Evolutionary conservation across 306 rosid genomes (phyloP), one percentile per base, ranked within the genome.

Genomic region (Castanea crenata): DNA sequence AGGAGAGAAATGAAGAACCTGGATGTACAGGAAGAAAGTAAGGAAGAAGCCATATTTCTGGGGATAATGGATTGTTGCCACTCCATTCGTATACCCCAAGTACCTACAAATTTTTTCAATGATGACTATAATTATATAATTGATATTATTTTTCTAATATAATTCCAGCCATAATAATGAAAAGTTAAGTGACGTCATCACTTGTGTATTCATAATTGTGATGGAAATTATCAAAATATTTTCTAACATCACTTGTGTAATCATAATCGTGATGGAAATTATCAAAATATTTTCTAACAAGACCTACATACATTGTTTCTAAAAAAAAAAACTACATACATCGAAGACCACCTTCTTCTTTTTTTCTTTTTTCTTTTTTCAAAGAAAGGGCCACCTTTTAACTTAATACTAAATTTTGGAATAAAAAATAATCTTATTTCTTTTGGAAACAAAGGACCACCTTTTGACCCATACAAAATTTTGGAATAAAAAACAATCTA

Each of bases 21-120:
- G 97, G 97, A n/a, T 92, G 96, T 0, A 86, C 13, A 4, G 97
- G 90, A 52, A 89, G 71, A 75, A 51, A 77, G 82, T 89, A 83
- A 12, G 97, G 97, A 70, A 92, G 85, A 62, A 92, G 78, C 97
- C 96, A 92, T 34, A 75, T 15, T 57, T 92, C 96, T 1, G 97
- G 97, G 0, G 87, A 90, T 25, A 91, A 80, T 18, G 96, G 87
- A 69, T 92, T 90, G 73, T 85, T 63, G 4, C 97, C 97, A 2
- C 77, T 82, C 97, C 96, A 93, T 56, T 93, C 96, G 6, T 88
- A 93, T 23, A 93, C 92, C 4, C 96, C 97, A 74, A 91, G 88
- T 32, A 91, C 82, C 94, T 89, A 38, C 83, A 55, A 49, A 16
- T 9, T 14, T 15, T 19, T 18, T n/a, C 27, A 71, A 25, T 44